Percentiles rank a stretch among this genome's conserved stretches.
These are phyloP conservation scores for Elongisporangium senticosum DNA, from an alignment of 352 stramenopile genomes.

Conservation along the genomic window DNA sequence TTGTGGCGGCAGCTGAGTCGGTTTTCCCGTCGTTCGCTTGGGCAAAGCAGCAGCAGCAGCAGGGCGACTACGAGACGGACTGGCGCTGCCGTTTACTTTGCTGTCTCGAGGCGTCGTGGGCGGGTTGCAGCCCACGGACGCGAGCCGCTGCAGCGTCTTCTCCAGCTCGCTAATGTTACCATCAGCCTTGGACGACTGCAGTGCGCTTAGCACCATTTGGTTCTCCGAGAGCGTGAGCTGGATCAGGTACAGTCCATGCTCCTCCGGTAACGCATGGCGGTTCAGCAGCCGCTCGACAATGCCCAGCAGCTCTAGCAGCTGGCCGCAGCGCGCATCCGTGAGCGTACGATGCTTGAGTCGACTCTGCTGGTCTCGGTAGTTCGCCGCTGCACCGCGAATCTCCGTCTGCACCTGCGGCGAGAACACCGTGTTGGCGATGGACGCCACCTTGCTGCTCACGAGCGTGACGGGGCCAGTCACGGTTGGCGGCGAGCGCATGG, in stretches of 20 bases:
- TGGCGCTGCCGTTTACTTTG: not conserved
- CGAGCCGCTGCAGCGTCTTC: slow-evolving; percentile 44
- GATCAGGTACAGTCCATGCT: slow-evolving; percentile 38
- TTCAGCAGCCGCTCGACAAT: slow-evolving; percentile 51
- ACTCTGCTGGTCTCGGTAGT: slow-evolving; percentile 15
- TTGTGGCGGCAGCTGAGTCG: not conserved
- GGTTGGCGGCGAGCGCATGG: not conserved
- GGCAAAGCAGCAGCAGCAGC: slow-evolving; percentile 7
- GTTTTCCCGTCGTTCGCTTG: not conserved
- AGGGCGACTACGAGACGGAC: slow-evolving; percentile 1
- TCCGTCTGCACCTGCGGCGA: slow-evolving; percentile 50
- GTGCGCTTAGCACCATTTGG: slow-evolving; percentile 41
- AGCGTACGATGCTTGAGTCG: not conserved
- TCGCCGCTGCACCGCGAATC: slow-evolving; percentile 28
- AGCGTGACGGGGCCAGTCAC: slow-evolving; percentile 33
- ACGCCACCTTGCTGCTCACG: slow-evolving; percentile 45
- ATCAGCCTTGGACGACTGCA: slow-evolving; percentile 47
- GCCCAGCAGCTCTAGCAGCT: slow-evolving; percentile 41
- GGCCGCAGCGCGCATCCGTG: slow-evolving; percentile 10
- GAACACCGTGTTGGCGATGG: slow-evolving; percentile 48
- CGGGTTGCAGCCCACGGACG: slow-evolving; percentile 19
- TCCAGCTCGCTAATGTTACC: slow-evolving; percentile 42
- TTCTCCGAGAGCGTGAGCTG: slow-evolving; percentile 46
- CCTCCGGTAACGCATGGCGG: slow-evolving; percentile 53
- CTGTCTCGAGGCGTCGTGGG: slow-evolving; percentile 4